Base-by-base conservation (phyloP, 495 filamentous ascomycete genomes). In the Penicillium parvum region DNA sequence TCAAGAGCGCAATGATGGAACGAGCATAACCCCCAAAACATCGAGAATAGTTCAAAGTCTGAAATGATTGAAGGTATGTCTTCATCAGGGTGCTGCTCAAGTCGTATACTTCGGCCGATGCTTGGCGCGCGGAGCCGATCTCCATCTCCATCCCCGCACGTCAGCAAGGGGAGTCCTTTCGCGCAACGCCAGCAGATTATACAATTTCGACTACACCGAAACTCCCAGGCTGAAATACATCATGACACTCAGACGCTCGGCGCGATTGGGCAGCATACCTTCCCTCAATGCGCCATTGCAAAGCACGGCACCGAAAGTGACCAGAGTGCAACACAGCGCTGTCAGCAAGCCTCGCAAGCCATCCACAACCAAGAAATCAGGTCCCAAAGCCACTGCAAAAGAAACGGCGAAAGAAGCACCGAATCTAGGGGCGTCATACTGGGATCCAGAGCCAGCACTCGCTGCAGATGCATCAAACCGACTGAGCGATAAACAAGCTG, bases 201-300 rank as follows among this genome's bases (percentile, higher is more conserved):
- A n/a, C n/a, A n/a, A n/a, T n/a, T n/a, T n/a, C n/a, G n/a, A n/a
- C n/a, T n/a, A n/a, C n/a, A n/a, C n/a, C n/a, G n/a, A n/a, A n/a
- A 27, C 14, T 12, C 18, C 20, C 3, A 32, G 10, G 20, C 5
- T 3, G 8, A 23, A 3, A 11, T 7, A 5, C 36, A 51, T 44
- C 43, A 79, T 83, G 79, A 66, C 78, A 38, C 66, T 76, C 19
- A 69, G 82, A 42, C 71, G 78, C 40, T 84, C 80, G 12, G 68
- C 76, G 11, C 74, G 81, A 23, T 53, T 85, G 36, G 73, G 73
- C 39, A 68, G 73, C 20, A 55, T 68, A 18, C 57, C 66, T 35
- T 48, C 51, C 14, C 40, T 32, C 33, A 43, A 43, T 14, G 37
- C 53, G 65, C 72, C 16, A 66, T 62, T 46, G 72, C 73, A 51